Percentiles rank a stretch among this genome's conserved stretches.
These are phyloP conservation scores for Cladophialophora chaetospira DNA, from an alignment of 2,329 filamentous ascomycete species.

Conservation along the genomic window DNA sequence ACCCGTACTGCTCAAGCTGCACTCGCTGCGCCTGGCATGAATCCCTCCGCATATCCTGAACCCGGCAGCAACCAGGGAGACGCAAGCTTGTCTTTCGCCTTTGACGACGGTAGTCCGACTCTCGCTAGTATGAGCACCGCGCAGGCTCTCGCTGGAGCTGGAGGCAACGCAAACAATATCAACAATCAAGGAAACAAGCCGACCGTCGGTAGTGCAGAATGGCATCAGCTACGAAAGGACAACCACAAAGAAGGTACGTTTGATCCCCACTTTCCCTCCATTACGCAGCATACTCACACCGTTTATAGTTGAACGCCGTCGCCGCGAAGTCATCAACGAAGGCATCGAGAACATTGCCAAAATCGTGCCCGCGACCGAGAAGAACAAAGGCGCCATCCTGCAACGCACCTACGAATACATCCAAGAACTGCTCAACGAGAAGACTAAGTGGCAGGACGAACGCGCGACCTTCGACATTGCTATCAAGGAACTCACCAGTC, in stretches of 20 bases:
- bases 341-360: constrained; percentile 98
- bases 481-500: constrained; percentile 82
- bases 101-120: constrained; percentile 34
- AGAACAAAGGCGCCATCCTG: constrained; percentile 97
- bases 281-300: background rate
- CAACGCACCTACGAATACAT: constrained; percentile 94
- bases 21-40: constrained; percentile 45
- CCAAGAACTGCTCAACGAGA: constrained; percentile 63
- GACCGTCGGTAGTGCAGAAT: constrained; percentile 92
- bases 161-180: constrained; percentile 33
- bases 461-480: constrained; percentile 49
- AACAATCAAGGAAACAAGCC: constrained; percentile 63
- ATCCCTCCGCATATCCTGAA: constrained; percentile 48
- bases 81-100: constrained; percentile 22
- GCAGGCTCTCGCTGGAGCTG: constrained; percentile 41
- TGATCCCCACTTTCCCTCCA: background rate
- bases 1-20: constrained; percentile 51
- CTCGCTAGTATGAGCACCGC: constrained; percentile 9
- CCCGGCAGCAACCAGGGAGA: constrained; percentile 42
- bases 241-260: constrained; percentile 95
- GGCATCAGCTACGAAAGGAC: constrained; percentile 95
- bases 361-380: constrained; percentile 96
- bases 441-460: constrained; percentile 41
- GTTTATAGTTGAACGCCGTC: constrained; percentile 82
- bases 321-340: constrained; percentile 97